A percentile compares a stretch with the other conserved stretches of the same genome.
Evolutionary conservation across 441 rosid genomes (phyloP).

Genomic region (Flueggea neowawraea): DNA sequence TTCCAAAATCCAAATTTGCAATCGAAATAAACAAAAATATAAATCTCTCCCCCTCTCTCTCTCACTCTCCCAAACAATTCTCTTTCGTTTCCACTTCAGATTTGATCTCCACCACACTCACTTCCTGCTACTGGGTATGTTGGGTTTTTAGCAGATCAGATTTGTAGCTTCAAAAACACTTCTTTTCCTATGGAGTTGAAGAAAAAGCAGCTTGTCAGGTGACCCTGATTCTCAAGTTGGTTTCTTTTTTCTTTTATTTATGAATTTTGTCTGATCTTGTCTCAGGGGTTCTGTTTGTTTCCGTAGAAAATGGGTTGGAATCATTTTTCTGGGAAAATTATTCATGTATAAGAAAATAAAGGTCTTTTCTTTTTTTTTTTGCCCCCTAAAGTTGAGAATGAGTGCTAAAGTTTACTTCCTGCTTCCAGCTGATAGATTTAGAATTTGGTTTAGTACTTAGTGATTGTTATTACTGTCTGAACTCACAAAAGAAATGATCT

Average conservation of each 20-base stretch:
- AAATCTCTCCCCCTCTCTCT: too few species aligned
- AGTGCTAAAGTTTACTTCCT: neutral
- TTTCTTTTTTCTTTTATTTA: neutral
- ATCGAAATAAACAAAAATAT: too few species aligned
- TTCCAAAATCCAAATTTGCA: too few species aligned
- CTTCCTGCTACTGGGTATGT: neutral
- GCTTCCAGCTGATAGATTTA: neutral
- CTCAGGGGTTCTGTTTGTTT: conserved; percentile 4
- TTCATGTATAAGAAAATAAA: neutral
- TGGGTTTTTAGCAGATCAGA: conserved; percentile 4
- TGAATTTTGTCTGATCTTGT: conserved; percentile 7
- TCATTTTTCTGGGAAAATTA: neutral
- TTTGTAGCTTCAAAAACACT: conserved; percentile 4
- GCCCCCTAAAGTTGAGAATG: neutral
- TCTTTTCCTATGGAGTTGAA: conserved; percentile 54
- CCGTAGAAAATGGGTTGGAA: neutral
- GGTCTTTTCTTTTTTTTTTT: neutral
- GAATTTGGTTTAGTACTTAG: neutral
- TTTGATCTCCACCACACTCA: too few species aligned
- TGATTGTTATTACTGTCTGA: too few species aligned
- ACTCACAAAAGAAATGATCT: neutral
- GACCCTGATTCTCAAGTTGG: conserved; percentile 3
- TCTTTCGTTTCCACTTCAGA: too few species aligned
- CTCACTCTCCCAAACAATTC: too few species aligned
- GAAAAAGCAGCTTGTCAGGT: conserved; percentile 73